Conservation (phyloP, 2,329 filamentous ascomycete species). For the Gremmenia infestans region DNA sequence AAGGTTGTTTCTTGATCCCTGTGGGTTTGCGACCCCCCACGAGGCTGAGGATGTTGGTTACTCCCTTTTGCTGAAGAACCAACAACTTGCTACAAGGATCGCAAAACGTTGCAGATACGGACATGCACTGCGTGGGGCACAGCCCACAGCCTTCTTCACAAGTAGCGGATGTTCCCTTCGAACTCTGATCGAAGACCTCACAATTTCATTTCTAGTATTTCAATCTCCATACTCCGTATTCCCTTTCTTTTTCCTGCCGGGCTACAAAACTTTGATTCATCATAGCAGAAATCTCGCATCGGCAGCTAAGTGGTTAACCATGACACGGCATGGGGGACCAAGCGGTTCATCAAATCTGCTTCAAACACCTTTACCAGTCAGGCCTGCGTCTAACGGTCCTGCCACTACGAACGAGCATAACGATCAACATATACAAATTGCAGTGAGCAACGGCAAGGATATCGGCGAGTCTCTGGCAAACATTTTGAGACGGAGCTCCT, state of each 20-base stretch:
- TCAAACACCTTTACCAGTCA: neutral
- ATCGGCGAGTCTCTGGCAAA: conserved; percentile 7
- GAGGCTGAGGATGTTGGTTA: conserved; percentile 3
- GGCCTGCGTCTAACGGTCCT: neutral
- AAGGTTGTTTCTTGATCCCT: neutral
- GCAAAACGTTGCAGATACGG: neutral
- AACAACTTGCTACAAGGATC: neutral
- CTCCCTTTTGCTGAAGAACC: conserved; percentile 3
- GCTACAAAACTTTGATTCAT: neutral
- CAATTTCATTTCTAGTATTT: neutral
- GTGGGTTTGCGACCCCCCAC: neutral
- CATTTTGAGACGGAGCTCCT: conserved; percentile 4
- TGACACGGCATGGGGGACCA: neutral
- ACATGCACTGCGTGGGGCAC: neutral
- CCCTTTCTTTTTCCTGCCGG: neutral
- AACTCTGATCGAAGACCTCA: neutral
- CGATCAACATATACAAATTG: neutral
- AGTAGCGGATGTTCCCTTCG: neutral
- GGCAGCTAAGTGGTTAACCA: neutral
- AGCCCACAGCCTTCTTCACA: neutral
- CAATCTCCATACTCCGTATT: neutral
- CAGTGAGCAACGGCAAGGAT: conserved; percentile 5
- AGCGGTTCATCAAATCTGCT: neutral
- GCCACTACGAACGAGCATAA: neutral
- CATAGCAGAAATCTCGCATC: neutral